A percentile compares a stretch with the other conserved stretches of the same genome.
Conservation (phyloP, 768 basidiomycete species). For the Auricularia heimuer region DNA sequence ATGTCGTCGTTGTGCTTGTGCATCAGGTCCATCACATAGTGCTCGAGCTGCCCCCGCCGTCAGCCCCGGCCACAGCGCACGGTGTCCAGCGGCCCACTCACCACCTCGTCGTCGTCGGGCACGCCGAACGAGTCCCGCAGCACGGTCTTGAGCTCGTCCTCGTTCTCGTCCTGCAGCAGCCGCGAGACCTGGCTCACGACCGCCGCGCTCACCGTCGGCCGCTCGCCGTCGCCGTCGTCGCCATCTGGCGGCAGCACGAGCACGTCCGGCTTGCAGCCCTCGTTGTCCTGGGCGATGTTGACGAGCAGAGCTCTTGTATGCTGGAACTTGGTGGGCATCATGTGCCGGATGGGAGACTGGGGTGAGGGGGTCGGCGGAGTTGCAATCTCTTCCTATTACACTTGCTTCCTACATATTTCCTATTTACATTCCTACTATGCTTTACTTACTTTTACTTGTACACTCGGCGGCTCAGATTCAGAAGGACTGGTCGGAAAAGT, state of each 20-base stretch:
- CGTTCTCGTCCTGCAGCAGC: slow-evolving; percentile 70
- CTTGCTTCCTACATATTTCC: too few relatives aligned
- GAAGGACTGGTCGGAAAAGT: too few relatives aligned
- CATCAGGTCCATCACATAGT: slow-evolving; percentile 89
- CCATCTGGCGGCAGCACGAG: slow-evolving; percentile 42
- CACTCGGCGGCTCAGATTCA: too few relatives aligned
- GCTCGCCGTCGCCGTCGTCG: slow-evolving; percentile 32
- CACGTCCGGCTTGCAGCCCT: slow-evolving; percentile 34
- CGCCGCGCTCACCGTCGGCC: slow-evolving; percentile 44
- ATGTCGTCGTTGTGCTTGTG: slow-evolving; percentile 86
- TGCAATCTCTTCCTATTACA: too few relatives aligned
- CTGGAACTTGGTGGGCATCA: slow-evolving; percentile 40
- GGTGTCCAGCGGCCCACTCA: slow-evolving; percentile 24
- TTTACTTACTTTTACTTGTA: too few relatives aligned
- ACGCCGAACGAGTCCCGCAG: slow-evolving; percentile 63
- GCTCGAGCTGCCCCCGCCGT: slow-evolving; percentile 52
- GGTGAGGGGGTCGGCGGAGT: too few relatives aligned
- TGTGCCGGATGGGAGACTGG: not conserved
- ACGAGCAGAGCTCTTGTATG: slow-evolving; percentile 77
- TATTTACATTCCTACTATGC: too few relatives aligned
- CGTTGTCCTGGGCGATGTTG: slow-evolving; percentile 64
- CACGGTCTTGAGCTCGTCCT: slow-evolving; percentile 72
- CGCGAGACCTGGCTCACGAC: slow-evolving; percentile 64
- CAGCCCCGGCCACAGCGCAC: slow-evolving; percentile 4
- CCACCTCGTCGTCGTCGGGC: slow-evolving; percentile 48